Percentiles rank a stretch among this genome's conserved stretches.
These are phyloP conservation scores for Rhizopogon vesiculosus DNA, from an alignment of 768 basidiomycete genomes.

Conservation along the genomic window DNA sequence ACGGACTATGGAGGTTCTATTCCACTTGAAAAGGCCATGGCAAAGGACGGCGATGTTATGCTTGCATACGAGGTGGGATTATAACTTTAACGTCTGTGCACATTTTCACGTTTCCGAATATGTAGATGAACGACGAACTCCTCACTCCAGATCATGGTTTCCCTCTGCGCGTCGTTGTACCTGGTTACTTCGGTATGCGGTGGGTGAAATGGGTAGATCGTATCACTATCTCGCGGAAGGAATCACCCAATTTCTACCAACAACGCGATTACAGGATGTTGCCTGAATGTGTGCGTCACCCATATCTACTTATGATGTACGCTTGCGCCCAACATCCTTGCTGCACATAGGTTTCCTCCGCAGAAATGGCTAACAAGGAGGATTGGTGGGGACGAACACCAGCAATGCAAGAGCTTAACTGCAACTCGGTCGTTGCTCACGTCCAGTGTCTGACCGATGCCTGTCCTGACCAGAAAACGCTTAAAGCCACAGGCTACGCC, in stretches of 20 bases:
- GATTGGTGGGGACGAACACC: constrained; percentile 51
- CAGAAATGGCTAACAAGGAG: constrained; percentile 19
- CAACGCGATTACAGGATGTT: constrained; percentile 68
- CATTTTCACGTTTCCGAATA: not conserved
- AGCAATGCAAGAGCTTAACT: constrained; percentile 50
- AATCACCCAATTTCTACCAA: constrained; percentile 69
- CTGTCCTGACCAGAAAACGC: constrained; percentile 17
- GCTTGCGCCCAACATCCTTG: not conserved
- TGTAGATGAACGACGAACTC: constrained; percentile 60
- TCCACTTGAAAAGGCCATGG: constrained; percentile 45
- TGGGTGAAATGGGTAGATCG: constrained; percentile 77
- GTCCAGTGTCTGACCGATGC: constrained; percentile 6
- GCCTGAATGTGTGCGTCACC: constrained; percentile 37
- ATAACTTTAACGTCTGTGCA: not conserved
- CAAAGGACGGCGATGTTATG: constrained; percentile 44
- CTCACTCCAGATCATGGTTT: constrained; percentile 60
- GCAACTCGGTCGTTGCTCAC: constrained; percentile 56
- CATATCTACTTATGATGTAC: not conserved
- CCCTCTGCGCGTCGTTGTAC: constrained; percentile 63
- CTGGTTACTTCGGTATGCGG: constrained; percentile 63
- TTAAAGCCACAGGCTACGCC: constrained; percentile 51
- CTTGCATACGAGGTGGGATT: constrained; percentile 54
- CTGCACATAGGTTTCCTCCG: constrained; percentile 17
- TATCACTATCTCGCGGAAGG: constrained; percentile 44
- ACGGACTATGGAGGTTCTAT: constrained; percentile 62